Percentiles rank a stretch among this genome's conserved stretches.
phyloP scores from a whole-genome alignment of 2,329 filamentous ascomycete genomes.

The Colletotrichum plurivorum region DNA sequence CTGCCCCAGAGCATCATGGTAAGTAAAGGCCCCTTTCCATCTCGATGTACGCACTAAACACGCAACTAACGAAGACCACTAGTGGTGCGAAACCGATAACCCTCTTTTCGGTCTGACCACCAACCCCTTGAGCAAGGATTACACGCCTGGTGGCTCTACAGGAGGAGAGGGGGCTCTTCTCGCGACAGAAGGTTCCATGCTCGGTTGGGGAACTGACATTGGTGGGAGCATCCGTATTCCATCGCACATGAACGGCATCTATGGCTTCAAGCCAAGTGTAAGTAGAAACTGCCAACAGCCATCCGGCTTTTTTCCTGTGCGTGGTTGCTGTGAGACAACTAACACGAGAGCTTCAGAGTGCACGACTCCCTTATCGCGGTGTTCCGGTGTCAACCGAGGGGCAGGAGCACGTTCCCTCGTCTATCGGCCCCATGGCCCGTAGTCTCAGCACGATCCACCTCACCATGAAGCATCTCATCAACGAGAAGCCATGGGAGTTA shows the following conservation, averaged over 20 bases:
- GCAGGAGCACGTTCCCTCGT: constrained; percentile 75
- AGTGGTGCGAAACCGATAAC: constrained; percentile 61
- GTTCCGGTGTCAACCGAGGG: constrained; percentile 74
- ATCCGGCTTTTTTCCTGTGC: neutral
- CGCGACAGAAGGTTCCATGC: constrained; percentile 55
- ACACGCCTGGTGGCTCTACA: constrained; percentile 74
- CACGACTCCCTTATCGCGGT: constrained; percentile 69
- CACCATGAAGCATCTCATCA: constrained; percentile 62
- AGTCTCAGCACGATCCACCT: constrained; percentile 57
- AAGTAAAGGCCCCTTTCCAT: constrained; percentile 56
- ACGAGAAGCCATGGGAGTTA: constrained; percentile 64
- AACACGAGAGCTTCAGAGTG: constrained; percentile 56
- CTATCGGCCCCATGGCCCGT: constrained; percentile 72
- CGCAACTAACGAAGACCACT: neutral
- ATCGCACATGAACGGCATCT: constrained; percentile 51
- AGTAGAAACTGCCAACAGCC: constrained; percentile 2
- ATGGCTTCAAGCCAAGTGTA: constrained; percentile 47
- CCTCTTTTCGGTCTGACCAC: constrained; percentile 70
- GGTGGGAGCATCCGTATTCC: constrained; percentile 58
- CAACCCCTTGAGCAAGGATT: constrained; percentile 72
- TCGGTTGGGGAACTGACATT: constrained; percentile 60
- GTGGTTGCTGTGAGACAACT: neutral
- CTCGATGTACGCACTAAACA: too few relatives aligned
- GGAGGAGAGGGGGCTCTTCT: constrained; percentile 67
- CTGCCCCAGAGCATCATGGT: constrained; percentile 72